Evolutionary conservation across 371 early-diverging fungal genomes (phyloP).

Genomic region (Mucor sp.): DNA sequence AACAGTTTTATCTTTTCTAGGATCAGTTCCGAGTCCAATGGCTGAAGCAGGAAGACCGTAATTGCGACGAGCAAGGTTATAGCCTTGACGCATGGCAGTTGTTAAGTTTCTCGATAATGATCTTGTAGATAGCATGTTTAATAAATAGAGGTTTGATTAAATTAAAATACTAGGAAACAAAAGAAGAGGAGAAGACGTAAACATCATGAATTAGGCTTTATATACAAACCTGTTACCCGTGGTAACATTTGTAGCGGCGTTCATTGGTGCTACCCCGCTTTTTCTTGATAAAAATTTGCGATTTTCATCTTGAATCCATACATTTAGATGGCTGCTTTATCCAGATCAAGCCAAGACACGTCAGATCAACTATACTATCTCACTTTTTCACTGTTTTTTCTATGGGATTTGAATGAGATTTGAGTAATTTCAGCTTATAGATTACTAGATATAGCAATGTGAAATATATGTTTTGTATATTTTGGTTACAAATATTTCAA

Average conservation of each 20-base stretch:
- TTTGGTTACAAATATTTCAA: neutral
- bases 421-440: neutral
- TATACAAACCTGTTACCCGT: neutral
- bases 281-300: neutral
- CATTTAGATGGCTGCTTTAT: neutral
- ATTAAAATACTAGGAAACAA: neutral
- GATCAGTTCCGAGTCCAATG: conserved; percentile 39
- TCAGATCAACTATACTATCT: neutral
- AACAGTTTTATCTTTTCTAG: conserved; percentile 56
- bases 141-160: neutral
- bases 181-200: neutral
- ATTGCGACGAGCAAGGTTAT: conserved; percentile 10
- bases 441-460: neutral
- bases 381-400: neutral
- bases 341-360: neutral
- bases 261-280: conserved; percentile 3
- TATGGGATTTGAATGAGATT: neutral
- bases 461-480: conserved; percentile 6
- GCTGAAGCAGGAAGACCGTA: conserved; percentile 28
- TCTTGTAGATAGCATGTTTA: conserved; percentile 2
- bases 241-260: neutral
- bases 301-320: neutral
- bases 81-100: conserved; percentile 6
- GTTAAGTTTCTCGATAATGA: conserved; percentile 6
- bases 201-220: neutral